A percentile compares a stretch with the other conserved stretches of the same genome.
Conservation (phyloP, 352 stramenopile species). For the Pythium volutum region DNA sequence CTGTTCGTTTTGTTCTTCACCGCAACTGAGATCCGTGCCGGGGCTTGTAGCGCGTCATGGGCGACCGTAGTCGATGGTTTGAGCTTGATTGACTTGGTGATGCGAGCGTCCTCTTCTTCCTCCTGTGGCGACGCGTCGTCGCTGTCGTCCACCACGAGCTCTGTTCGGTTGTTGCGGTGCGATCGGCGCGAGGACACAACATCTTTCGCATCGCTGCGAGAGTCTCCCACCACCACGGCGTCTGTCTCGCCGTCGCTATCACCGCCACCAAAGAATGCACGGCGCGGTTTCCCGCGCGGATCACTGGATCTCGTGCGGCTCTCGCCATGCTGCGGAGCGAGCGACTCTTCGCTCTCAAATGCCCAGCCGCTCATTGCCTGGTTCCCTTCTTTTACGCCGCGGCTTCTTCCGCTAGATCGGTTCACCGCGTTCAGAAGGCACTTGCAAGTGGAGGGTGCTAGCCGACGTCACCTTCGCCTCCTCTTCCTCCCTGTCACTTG, state of each 20-base stretch:
- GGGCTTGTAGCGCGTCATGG: background rate
- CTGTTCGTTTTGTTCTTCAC: constrained; percentile 18
- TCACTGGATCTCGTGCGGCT: background rate
- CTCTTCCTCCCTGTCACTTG: too few species aligned
- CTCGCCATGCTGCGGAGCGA: background rate
- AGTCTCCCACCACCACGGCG: background rate
- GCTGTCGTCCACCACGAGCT: constrained; percentile 30
- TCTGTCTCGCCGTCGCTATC: constrained; percentile 5
- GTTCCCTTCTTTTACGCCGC: background rate
- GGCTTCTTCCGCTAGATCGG: background rate
- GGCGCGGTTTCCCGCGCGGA: constrained; percentile 14
- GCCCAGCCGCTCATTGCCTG: constrained; percentile 18
- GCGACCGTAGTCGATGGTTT: background rate
- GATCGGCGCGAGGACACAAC: constrained; percentile 23
- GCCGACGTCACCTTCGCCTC: too few species aligned
- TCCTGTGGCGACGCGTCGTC: constrained; percentile 17
- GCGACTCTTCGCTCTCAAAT: constrained; percentile 10
- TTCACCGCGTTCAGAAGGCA: background rate
- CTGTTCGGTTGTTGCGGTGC: constrained; percentile 14
- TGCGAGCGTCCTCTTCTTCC: background rate
- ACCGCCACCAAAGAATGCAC: constrained; percentile 30
- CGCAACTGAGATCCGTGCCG: constrained; percentile 17
- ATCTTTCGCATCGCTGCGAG: background rate
- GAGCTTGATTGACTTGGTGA: background rate
- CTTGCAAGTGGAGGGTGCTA: background rate